These are phyloP conservation scores for Myxozyma lipomycoides DNA, from an alignment of 805 yeast genomes.

Conservation along the genomic window DNA sequence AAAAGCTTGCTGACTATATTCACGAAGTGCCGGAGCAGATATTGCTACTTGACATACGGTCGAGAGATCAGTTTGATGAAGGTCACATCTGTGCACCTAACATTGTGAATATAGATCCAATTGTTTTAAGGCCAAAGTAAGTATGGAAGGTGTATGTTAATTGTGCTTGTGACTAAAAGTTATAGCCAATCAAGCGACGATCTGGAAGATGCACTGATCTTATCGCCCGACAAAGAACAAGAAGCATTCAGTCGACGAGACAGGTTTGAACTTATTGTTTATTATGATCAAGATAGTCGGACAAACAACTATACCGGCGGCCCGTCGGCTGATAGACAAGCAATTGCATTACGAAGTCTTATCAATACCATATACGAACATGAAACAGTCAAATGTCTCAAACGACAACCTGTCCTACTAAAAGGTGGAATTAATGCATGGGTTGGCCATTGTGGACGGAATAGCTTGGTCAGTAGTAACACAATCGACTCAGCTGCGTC, in stretches of 20 bases:
- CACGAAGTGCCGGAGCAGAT: conserved; percentile 35
- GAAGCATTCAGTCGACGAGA: conserved; percentile 51
- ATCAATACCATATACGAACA: conserved; percentile 40
- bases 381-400: conserved; percentile 39
- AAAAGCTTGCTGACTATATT: conserved; percentile 30
- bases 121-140: conserved; percentile 43
- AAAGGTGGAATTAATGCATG: conserved; percentile 57
- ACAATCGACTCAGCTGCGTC: neutral
- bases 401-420: conserved; percentile 45
- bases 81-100: conserved; percentile 61
- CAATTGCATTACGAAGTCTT: conserved; percentile 35
- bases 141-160: neutral
- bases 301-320: conserved; percentile 27
- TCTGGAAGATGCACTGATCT: conserved; percentile 57
- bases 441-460: conserved; percentile 32
- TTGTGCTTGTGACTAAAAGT: neutral
- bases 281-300: conserved; percentile 50
- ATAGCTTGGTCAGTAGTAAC: conserved; percentile 9
- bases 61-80: conserved; percentile 53
- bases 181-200: conserved; percentile 54
- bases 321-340: conserved; percentile 19
- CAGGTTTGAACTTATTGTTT: conserved; percentile 57
- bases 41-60: conserved; percentile 69
- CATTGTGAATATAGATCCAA: conserved; percentile 73
- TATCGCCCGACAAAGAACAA: conserved; percentile 56